Conservation (phyloP, 805 yeast genomes). For the Debaryomyces prosopidis region DNA sequence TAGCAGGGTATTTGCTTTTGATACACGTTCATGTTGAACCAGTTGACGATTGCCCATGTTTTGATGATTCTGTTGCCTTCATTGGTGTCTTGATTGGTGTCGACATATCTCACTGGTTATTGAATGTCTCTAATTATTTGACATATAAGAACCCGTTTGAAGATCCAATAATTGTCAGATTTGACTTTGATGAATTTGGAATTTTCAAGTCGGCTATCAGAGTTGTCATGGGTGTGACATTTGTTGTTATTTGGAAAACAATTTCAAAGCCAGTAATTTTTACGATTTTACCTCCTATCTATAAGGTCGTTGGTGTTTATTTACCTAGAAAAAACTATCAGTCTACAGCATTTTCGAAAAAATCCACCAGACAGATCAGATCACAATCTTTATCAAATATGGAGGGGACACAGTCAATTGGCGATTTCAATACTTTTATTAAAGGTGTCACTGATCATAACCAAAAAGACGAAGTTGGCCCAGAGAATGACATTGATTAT, state of each 20-base stretch:
- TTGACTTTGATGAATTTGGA: constrained; percentile 43
- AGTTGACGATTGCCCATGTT: constrained; percentile 93
- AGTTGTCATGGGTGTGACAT: constrained; percentile 57
- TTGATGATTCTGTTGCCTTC: constrained; percentile 92
- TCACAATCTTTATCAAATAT: constrained; percentile 41
- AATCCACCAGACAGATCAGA: constrained; percentile 34
- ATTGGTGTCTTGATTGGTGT: constrained; percentile 83
- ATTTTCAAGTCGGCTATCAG: constrained; percentile 44
- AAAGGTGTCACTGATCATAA: constrained; percentile 25
- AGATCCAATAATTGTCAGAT: constrained; percentile 43
- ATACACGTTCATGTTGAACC: constrained; percentile 79
- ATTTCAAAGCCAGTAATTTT: constrained; percentile 67
- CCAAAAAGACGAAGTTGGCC: constrained; percentile 32
- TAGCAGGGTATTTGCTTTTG: constrained; percentile 45
- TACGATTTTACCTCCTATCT: constrained; percentile 58
- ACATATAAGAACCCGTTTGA: constrained; percentile 13
- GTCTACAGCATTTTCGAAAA: constrained; percentile 37
- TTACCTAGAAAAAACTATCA: constrained; percentile 39
- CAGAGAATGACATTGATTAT: constrained; percentile 40
- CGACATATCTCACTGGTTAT: constrained; percentile 60
- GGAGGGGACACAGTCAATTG: constrained; percentile 22
- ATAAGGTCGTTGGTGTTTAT: constrained; percentile 40
- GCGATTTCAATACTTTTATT: constrained; percentile 24
- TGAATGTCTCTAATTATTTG: constrained; percentile 31
- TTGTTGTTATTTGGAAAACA: constrained; percentile 73